These are phyloP conservation scores for Solanum pimpinellifolium DNA, from an alignment of 257 asterid genomes.

Conservation along the genomic window DNA sequence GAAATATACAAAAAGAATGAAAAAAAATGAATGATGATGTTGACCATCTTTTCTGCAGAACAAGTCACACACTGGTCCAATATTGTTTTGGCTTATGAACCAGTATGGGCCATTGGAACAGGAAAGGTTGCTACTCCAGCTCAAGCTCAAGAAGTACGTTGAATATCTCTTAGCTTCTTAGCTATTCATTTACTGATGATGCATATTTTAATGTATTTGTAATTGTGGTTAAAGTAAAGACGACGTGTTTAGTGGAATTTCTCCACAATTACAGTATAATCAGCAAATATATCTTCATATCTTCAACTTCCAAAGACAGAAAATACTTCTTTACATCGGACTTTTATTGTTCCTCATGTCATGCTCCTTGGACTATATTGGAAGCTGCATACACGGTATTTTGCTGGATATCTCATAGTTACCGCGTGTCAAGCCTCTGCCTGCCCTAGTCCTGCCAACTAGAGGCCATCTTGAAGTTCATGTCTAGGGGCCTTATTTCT, in stretches of 20 bases:
- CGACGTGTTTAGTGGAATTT: background rate
- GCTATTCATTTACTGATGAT: background rate
- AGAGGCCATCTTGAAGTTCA: background rate
- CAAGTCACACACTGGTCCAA: slow-evolving; percentile 20
- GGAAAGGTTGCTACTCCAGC: slow-evolving; percentile 44
- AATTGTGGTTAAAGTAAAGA: background rate
- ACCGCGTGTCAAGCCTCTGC: background rate
- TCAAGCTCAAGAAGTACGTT: slow-evolving; percentile 38
- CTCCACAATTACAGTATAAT: background rate
- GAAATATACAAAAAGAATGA: no score
- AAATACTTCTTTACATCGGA: background rate
- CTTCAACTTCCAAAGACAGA: background rate
- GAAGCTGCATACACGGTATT: background rate
- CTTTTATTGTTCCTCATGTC: background rate
- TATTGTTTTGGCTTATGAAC: slow-evolving; percentile 37
- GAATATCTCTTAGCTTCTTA: background rate
- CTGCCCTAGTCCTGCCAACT: background rate
- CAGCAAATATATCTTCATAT: background rate
- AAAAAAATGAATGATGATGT: background rate
- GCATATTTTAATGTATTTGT: background rate
- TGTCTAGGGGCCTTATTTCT: background rate
- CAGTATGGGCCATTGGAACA: slow-evolving; percentile 45
- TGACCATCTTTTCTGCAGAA: slow-evolving; percentile 12
- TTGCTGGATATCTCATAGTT: background rate
- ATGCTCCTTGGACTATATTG: background rate